Base-by-base conservation (phyloP, 108 stramenopile species). In the Conticribra guillardii region DNA sequence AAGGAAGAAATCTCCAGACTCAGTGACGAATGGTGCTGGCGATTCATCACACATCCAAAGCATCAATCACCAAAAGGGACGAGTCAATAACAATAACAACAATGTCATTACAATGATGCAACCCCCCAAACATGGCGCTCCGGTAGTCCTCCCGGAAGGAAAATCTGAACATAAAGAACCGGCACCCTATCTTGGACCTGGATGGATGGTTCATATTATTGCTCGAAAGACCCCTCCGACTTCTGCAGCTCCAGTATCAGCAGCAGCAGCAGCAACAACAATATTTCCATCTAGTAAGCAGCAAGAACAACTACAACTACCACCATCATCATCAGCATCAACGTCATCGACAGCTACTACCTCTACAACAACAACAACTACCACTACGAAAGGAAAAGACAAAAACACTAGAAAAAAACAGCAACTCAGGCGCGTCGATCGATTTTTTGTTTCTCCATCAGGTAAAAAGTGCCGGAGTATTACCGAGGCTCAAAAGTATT, bases 371-470 rank as follows among this genome's bases (percentile, higher is more conserved):
- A n/a, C n/a, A n/a, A n/a, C n/a, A n/a, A n/a, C n/a, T n/a, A n/a
- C n/a, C n/a, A n/a, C n/a, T n/a, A n/a, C n/a, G n/a, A n/a, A n/a
- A n/a, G n/a, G n/a, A n/a, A n/a, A n/a, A n/a, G n/a, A 41, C 37
- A 11, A 41, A 5, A 41, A 9, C 37, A 41, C 37, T 5, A 11
- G 37, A 41, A 41, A 41, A 41, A 41, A 41, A 41, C 5, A 41
- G 11, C 37, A 5, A 9, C 5, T 11, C 37, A 11, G 11, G 37
- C 64, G 54, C 23, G 27, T 51, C 23, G 59, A 70, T 51, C 37
- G 69, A 60, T 59, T 58, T 37, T 70, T 59, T 47, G 47, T 59
- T 1, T 60, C 69, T 21, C 69, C 49, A n/a, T 37, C 58, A 17
- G 66, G 66, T 8, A 67, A 55, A 46, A 22, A n/a, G 1, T 67